phyloP scores from a whole-genome alignment of 768 basidiomycete species.

The Trametes coccinea region DNA sequence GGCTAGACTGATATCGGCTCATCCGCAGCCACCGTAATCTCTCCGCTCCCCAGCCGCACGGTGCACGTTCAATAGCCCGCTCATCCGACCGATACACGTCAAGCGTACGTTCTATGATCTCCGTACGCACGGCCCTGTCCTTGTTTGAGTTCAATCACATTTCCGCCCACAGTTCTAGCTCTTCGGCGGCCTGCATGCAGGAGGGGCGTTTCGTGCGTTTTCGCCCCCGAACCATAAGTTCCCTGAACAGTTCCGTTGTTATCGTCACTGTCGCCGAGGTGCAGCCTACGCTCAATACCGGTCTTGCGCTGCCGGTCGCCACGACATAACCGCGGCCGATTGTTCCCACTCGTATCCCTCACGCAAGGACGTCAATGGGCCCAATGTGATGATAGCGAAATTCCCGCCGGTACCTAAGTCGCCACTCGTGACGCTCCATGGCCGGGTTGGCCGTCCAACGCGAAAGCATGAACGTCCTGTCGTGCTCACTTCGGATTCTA shows the following conservation, averaged over 20 bases:
- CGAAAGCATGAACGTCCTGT: not conserved
- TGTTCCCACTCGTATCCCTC: too few species aligned
- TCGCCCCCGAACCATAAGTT: not conserved
- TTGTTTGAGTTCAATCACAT: not conserved
- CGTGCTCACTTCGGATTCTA: not conserved
- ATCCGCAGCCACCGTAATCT: not conserved
- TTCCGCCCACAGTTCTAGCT: not conserved
- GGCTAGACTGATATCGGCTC: not conserved
- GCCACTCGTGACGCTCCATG: conserved; percentile 1
- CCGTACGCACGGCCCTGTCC: not conserved
- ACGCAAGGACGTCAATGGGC: too few species aligned
- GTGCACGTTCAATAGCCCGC: not conserved
- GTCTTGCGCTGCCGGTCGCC: too few species aligned
- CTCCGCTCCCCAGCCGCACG: not conserved
- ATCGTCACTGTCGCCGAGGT: too few species aligned
- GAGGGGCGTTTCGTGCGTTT: not conserved
- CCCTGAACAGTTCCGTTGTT: not conserved
- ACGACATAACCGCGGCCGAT: too few species aligned
- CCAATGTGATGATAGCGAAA: not conserved
- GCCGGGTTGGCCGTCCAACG: conserved; percentile 4
- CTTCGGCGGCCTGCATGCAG: not conserved
- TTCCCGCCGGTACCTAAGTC: not conserved
- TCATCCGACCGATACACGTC: not conserved
- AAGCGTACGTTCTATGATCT: not conserved
- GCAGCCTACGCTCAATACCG: too few species aligned